phyloP scores from a whole-genome alignment of 2,329 filamentous ascomycete species.

The Karstenula rhodostoma region DNA sequence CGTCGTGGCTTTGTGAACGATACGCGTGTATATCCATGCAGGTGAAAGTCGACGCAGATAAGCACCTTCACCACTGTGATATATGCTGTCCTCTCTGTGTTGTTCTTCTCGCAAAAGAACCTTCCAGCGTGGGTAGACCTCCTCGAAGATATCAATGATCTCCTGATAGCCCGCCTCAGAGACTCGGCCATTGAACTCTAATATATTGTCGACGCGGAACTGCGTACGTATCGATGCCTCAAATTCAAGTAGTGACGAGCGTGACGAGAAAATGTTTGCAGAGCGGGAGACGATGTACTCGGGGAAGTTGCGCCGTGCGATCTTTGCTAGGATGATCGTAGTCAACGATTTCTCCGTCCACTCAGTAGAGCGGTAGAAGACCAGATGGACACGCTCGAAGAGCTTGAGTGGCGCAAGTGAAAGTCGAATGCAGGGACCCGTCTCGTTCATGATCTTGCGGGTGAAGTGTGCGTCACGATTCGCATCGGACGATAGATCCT shows the following conservation, averaged over 20 bases:
- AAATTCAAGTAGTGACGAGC: constrained; percentile 81
- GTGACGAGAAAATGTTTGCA: constrained; percentile 83
- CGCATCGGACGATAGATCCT: constrained; percentile 54
- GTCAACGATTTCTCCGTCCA: constrained; percentile 98
- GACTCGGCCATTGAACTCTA: constrained; percentile 80
- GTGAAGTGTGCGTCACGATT: constrained; percentile 80
- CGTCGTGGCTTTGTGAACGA: constrained; percentile 85
- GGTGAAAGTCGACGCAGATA: constrained; percentile 91
- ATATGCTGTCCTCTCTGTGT: constrained; percentile 77
- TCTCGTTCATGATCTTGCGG: constrained; percentile 76
- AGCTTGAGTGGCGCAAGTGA: constrained; percentile 76
- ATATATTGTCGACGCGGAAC: constrained; percentile 78
- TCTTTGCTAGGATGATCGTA: constrained; percentile 91
- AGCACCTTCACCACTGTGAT: constrained; percentile 83
- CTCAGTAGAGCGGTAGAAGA: constrained; percentile 94
- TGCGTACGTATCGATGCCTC: constrained; percentile 86
- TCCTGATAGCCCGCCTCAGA: constrained; percentile 70
- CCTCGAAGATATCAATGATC: constrained; percentile 76
- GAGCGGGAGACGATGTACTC: constrained; percentile 90
- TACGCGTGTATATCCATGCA: constrained; percentile 90
- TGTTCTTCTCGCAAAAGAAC: constrained; percentile 75
- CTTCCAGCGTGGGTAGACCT: constrained; percentile 83
- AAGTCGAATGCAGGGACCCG: constrained; percentile 85
- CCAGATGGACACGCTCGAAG: constrained; percentile 92
- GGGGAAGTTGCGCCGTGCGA: constrained; percentile 86